Conservation (phyloP, 495 filamentous ascomycete genomes). For the Penicillium bovifimosum region DNA sequence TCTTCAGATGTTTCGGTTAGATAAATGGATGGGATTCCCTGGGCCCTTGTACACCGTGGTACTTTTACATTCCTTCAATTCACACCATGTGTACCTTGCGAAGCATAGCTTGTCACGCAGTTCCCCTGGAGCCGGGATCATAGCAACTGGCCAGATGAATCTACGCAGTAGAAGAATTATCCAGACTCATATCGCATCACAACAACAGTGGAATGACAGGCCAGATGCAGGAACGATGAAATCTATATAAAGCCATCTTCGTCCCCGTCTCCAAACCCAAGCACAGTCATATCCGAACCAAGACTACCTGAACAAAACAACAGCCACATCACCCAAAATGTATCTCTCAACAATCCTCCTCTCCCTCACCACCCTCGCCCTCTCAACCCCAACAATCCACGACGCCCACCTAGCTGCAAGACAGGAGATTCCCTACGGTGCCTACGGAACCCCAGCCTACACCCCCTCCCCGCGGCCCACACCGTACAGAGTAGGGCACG, state of each 20-base stretch:
- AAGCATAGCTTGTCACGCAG: neutral
- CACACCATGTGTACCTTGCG: neutral
- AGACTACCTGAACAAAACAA: neutral
- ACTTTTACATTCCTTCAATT: constrained; percentile 13
- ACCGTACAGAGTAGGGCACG: constrained; percentile 33
- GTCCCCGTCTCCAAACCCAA: neutral
- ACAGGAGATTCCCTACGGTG: neutral
- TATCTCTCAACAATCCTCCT: constrained; percentile 1
- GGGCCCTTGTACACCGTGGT: neutral
- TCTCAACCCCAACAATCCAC: constrained; percentile 3
- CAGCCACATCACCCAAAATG: constrained; percentile 11
- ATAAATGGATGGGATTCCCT: neutral
- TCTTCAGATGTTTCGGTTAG: neutral
- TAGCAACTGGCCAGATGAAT: neutral
- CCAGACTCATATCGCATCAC: neutral
- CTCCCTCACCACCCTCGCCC: constrained; percentile 6
- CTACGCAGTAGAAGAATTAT: neutral
- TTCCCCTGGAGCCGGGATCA: neutral
- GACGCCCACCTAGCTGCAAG: neutral
- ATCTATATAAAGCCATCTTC: neutral
- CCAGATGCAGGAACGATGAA: neutral
- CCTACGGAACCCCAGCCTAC: constrained; percentile 3
- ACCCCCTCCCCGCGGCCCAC: constrained; percentile 1
- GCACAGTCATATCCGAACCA: neutral
- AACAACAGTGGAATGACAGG: neutral